A percentile compares a stretch with the other conserved stretches of the same genome.
phyloP scores from a whole-genome alignment of 106 monocot species.

The Allium fistulosum region DNA sequence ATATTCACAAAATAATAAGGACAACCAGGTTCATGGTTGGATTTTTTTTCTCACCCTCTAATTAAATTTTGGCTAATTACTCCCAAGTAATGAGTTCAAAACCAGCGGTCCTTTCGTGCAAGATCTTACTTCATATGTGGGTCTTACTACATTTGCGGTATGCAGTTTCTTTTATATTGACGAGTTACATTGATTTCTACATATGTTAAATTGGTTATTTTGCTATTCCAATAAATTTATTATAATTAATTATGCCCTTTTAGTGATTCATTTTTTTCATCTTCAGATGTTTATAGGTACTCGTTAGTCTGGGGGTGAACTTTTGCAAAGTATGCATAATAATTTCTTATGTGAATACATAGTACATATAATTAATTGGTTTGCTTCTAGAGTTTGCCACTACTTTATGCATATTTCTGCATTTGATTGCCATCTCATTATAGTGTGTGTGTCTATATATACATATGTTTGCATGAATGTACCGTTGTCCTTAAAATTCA shows the following conservation, averaged over 20 bases:
- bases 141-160: constrained; percentile 78
- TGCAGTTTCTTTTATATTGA: constrained; percentile 7
- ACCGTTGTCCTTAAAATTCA: no score
- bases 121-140: constrained; percentile 70
- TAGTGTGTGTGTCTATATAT: no score
- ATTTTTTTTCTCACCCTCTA: constrained; percentile 35
- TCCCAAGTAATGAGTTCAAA: constrained; percentile 78
- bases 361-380: no score
- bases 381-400: no score
- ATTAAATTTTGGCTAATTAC: constrained; percentile 83
- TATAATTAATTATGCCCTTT: no score
- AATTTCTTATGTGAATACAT: no score
- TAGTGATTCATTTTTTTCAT: no score
- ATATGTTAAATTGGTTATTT: neutral
- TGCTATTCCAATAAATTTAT: no score
- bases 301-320: constrained; percentile 62
- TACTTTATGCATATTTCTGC: no score
- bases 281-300: constrained; percentile 60
- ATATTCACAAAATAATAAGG: constrained; percentile 71
- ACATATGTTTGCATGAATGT: no score
- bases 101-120: constrained; percentile 71
- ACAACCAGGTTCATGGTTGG: constrained; percentile 83
- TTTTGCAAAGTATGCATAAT: constrained; percentile 12
- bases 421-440: no score
- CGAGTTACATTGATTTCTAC: neutral